phyloP scores from a whole-genome alignment of 495 filamentous ascomycete species.

The Astrocystis sublimbata region DNA sequence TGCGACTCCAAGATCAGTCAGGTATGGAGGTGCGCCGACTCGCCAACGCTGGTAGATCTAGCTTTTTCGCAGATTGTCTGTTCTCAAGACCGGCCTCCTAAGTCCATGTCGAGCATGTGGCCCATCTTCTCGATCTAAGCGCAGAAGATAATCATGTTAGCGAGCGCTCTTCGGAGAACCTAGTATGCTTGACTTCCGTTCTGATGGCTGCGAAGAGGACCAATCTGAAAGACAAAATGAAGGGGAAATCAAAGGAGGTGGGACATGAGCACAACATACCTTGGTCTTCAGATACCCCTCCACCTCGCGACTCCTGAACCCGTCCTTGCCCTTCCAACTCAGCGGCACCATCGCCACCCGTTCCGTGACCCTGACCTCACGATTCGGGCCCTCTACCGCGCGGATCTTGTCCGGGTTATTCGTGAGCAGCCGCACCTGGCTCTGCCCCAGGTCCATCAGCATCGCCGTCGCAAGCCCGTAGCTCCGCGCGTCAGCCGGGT shows the following conservation, averaged over 20 bases:
- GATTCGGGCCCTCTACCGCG: conserved; percentile 86
- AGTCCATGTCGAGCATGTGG: conserved; percentile 55
- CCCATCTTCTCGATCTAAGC: conserved; percentile 70
- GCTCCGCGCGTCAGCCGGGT: conserved; percentile 90
- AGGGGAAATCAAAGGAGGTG: not conserved
- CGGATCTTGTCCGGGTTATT: conserved; percentile 98
- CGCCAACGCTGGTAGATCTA: not conserved
- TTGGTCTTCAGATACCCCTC: conserved; percentile 94
- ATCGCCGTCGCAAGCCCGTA: conserved; percentile 96
- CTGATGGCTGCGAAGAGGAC: not conserved
- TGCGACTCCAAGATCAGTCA: too few relatives aligned
- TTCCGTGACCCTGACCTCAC: conserved; percentile 85
- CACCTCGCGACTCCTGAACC: conserved; percentile 83
- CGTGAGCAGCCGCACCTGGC: conserved; percentile 82
- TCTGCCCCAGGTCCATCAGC: conserved; percentile 77
- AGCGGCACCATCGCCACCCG: conserved; percentile 95
- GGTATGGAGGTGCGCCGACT: not conserved
- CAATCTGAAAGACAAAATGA: too few relatives aligned
- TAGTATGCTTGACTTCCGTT: too few relatives aligned
- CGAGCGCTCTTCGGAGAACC: too few relatives aligned
- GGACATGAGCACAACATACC: conserved; percentile 53
- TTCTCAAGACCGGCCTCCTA: conserved; percentile 13
- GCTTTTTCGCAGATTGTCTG: too few relatives aligned
- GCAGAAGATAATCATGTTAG: conserved; percentile 9
- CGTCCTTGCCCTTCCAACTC: conserved; percentile 83